Base-by-base conservation (phyloP, 306 rosid genomes). In the Phaseolus lunatus region DNA sequence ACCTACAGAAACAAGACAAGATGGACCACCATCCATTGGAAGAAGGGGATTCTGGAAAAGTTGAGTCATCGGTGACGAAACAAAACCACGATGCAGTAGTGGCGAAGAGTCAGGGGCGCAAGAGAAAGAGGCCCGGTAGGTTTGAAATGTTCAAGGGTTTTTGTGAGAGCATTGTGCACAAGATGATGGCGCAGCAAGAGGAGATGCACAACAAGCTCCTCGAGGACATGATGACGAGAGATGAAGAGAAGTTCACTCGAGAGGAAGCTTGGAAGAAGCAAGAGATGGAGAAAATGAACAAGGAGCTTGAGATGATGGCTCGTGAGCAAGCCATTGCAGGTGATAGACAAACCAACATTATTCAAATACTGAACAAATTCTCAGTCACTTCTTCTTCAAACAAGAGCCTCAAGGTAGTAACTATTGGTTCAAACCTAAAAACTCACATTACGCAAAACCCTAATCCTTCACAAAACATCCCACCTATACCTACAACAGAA, bases 241-340 rank as follows among this genome's bases (percentile, higher is more conserved):
- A 92, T 20, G 84, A 92, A 65, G 98, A 88, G 77, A 94, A 87
- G 80, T 41, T 89, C 23, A 84, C 80, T 0, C 89, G 73, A 61
- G 97, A 92, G 65, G 97, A 94, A 70, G 93, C 90, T 37, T 87
- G 95, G 98, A 94, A 92, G 91, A 92, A 86, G 77, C 85, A 81
- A 74, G 97, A 92, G 87, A 83, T 80, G 84, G 97, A 90, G 11
- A 89, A 86, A 44, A 87, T 94, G 93, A 93, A 94, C 50, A 84
- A 79, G 76, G 97, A 94, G 90, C 95, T 94, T 73, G 93, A 92
- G 48, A 54, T 79, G 2, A 92, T 94, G 97, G 90, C 92, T 16
- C 88, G 71, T 9, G 96, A 94, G 9, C 98, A 92, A 76, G 91
- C 93, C 16, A 20, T 89, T 67, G 93, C 92, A 2, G 82, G 95